Evolutionary conservation across 495 filamentous ascomycete genomes (phyloP), one percentile per base, ranked within the genome.

Genomic region (Penicillium roqueforti): DNA sequence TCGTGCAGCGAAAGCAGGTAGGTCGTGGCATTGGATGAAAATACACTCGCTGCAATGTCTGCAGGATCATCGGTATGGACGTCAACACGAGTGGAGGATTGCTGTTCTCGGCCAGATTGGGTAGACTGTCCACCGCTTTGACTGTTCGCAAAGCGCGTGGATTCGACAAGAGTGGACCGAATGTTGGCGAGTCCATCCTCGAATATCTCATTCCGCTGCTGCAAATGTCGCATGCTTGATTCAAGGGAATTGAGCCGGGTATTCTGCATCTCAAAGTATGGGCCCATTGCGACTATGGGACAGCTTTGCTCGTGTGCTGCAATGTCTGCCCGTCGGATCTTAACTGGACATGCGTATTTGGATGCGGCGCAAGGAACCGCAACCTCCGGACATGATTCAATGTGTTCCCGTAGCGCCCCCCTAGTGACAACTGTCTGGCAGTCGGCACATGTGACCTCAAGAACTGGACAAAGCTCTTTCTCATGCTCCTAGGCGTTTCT

Each of bases 1-100:
- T 88, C 85, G 51, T 87, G 85, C 20, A 87, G 79, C 6, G 80
- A 82, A 16, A 88, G 76, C 0, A 89, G 74, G 56, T 87, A 85
- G 26, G 83, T 79, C 2, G 79, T 75, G 34, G 71, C 66, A 37
- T 68, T 72, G 8, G 74, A 68, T 16, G 70, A 63, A 38, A 62
- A 65, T 6, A 61, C 42, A 40, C 60, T 63, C 14, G 70, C 66
- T 16, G 57, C 29, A 7, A 56, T 32, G 47, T 62, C 59, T 28
- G 46, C 31, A 10, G 43, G 37, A 19, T 67, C 64, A 6, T 67
- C 60, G 29, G 48, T n/a, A 11, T 61, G 44, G 31, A 7, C 9
- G 4, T 58, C 53, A 9, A 14, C 11, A 6, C 28, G 39, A 10
- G 40, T 3, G 11, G 28, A 14, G 25, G 48, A 0, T 42, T 57